Evolutionary conservation across 257 asterid species (phyloP).

Genomic region (Oldenlandia corymbosa): DNA sequence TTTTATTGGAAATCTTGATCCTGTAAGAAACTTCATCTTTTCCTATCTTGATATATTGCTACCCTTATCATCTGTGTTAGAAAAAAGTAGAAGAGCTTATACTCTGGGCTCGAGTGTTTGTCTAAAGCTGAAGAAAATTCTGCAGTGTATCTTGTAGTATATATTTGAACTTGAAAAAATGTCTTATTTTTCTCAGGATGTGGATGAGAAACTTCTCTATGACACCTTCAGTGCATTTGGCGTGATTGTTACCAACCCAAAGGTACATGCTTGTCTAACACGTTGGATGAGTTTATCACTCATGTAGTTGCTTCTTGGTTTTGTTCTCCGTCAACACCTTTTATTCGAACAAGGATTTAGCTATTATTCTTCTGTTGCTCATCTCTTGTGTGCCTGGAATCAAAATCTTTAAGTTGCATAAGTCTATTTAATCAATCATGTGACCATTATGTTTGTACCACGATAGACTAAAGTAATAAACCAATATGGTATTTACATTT

Average conservation of each 20-base stretch:
- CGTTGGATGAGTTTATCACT: constrained; percentile 1
- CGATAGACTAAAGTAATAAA: background rate
- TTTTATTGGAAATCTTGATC: constrained; percentile 93
- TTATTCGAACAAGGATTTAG: background rate
- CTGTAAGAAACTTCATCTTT: constrained; percentile 45
- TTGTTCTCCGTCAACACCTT: no score
- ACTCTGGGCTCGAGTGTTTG: background rate
- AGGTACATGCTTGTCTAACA: constrained; percentile 37
- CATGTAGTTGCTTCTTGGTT: background rate
- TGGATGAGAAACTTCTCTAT: constrained; percentile 91
- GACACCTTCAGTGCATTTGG: constrained; percentile 96
- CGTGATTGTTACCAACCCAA: constrained; percentile 88
- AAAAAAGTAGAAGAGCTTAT: background rate
- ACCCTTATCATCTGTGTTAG: background rate
- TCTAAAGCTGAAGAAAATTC: background rate
- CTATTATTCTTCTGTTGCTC: background rate
- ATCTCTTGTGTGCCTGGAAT: background rate
- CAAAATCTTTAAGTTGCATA: constrained; percentile 1
- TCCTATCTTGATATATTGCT: background rate
- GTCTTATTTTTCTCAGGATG: constrained; percentile 62
- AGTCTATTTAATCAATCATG: background rate
- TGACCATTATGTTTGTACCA: background rate
- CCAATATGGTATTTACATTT: background rate
- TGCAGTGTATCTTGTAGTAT: background rate
- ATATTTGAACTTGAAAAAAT: constrained; percentile 3